Percentiles rank a stretch among this genome's conserved stretches.
phyloP scores from a whole-genome alignment of 257 asterid species.

The Schizonepeta tenuifolia region DNA sequence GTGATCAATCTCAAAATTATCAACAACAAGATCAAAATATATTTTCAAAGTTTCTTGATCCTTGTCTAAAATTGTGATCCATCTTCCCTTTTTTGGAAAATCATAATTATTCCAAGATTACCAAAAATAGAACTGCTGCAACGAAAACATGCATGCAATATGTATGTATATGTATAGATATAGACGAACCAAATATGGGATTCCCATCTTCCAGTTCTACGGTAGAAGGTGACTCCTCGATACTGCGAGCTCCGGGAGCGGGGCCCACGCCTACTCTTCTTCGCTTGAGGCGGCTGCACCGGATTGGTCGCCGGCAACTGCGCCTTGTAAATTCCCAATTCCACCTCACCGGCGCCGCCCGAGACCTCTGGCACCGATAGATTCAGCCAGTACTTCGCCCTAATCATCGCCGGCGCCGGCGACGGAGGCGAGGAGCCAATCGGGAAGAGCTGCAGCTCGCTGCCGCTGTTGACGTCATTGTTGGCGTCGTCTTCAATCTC shows the following conservation, averaged over 20 bases:
- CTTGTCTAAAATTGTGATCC: neutral
- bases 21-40: conserved; percentile 13
- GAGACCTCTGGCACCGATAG: conserved; percentile 58
- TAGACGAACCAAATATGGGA: conserved; percentile 85
- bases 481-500: conserved; percentile 45
- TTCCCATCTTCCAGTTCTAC: conserved; percentile 98
- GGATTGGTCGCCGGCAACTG: conserved; percentile 34
- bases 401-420: conserved; percentile 29
- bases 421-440: conserved; percentile 32
- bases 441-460: conserved; percentile 73
- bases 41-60: conserved; percentile 7
- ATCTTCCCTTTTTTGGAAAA: neutral
- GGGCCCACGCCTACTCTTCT: conserved; percentile 97
- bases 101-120: neutral
- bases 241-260: conserved; percentile 95
- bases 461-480: conserved; percentile 15
- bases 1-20: conserved; percentile 17
- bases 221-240: conserved; percentile 96
- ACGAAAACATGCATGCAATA: conserved; percentile 36
- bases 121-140: neutral
- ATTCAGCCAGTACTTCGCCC: conserved; percentile 62
- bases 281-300: conserved; percentile 46
- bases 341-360: conserved; percentile 23
- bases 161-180: neutral
- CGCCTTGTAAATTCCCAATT: conserved; percentile 43